Base-by-base conservation (phyloP, 1,284 basidiomycete species). In the Cutaneotrichosporon curvatum region DNA sequence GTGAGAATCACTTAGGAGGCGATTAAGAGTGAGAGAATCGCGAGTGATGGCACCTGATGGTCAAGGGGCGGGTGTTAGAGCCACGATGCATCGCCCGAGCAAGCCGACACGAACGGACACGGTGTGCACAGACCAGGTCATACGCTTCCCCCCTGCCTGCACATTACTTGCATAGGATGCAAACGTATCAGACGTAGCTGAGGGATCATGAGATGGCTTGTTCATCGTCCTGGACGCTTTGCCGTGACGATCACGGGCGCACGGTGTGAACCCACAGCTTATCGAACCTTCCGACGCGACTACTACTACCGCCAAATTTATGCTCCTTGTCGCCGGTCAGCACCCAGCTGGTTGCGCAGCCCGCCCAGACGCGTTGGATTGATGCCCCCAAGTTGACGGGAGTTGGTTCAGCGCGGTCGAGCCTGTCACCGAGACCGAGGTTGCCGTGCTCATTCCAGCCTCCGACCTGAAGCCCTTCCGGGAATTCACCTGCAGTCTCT, bases 371-470 rank as follows among this genome's bases (percentile, higher is more conserved):
- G 9, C 39, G 18, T 19, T 15, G n/a, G 7, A 37, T 33, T 5
- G 23, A 18, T 5, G 22, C 19, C 4, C n/a, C 11, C 15, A 16
- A 12, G 15, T 33, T 30, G 23, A 41, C 28, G 8, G 7, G 25
- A 12, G 12, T 12, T 12, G 12, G 25, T 12, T 28, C 25, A 12
- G 25, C 25, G n/a, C 10, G 20, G 2, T 33, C 37, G 10, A 73
- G 75, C 3, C 68, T 56, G 42, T 77, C 73, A 0, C 81, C 83
- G 21, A 80, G 61, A 0, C 85, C 88, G 14, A 94, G 75, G 67
- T 92, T 95, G 11, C 90, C 90, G 63, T 94, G 90, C 67, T 95
- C 90, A 66, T 94, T 95, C 90, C 90, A 94, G 0, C 90, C 90
- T 83, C 92, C 0, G 80, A 83, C 78, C 79, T 85, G 1, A 90